Percentiles rank a stretch among this genome's conserved stretches.
These are phyloP conservation scores for Trametes polyzona DNA, from an alignment of 1,284 basidiomycete species.

Conservation along the genomic window DNA sequence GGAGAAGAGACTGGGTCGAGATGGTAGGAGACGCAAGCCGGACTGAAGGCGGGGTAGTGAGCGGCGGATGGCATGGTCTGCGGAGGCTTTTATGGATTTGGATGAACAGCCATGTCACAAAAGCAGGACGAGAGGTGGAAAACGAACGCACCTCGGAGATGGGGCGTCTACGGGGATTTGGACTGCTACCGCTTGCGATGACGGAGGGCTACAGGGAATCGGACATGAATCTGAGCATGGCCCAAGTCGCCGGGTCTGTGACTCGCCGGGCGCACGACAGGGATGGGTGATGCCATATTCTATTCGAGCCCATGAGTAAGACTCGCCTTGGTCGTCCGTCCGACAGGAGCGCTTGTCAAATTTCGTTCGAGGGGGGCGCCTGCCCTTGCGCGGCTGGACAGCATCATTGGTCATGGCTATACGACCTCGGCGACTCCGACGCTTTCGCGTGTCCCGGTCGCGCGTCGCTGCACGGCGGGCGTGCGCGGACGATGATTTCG, in stretches of 20 bases:
- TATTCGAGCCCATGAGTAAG: slow-evolving; percentile 14
- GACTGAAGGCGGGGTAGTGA: slow-evolving; percentile 6
- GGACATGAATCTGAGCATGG: slow-evolving; percentile 18
- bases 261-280: slow-evolving; percentile 10
- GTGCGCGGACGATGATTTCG: slow-evolving; percentile 6
- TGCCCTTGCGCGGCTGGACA: slow-evolving; percentile 14
- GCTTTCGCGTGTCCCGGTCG: slow-evolving; percentile 2
- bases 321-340: slow-evolving; percentile 2
- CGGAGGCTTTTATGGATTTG: slow-evolving; percentile 16
- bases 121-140: slow-evolving; percentile 16
- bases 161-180: slow-evolving; percentile 9
- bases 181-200: slow-evolving; percentile 15
- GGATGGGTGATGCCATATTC: slow-evolving; percentile 4
- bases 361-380: slow-evolving; percentile 11
- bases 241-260: slow-evolving; percentile 13
- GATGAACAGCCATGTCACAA: slow-evolving; percentile 23
- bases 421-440: slow-evolving; percentile 15
- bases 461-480: slow-evolving; percentile 5
- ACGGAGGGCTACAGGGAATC: slow-evolving; percentile 17
- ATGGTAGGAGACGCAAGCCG: too few relatives aligned
- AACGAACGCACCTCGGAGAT: slow-evolving; percentile 11
- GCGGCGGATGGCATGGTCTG: not conserved
- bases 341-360: slow-evolving; percentile 17
- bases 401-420: slow-evolving; percentile 19
- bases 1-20: slow-evolving; percentile 1